Conservation (phyloP, 2,329 filamentous ascomycete species). For the Penicillium sp. region DNA sequence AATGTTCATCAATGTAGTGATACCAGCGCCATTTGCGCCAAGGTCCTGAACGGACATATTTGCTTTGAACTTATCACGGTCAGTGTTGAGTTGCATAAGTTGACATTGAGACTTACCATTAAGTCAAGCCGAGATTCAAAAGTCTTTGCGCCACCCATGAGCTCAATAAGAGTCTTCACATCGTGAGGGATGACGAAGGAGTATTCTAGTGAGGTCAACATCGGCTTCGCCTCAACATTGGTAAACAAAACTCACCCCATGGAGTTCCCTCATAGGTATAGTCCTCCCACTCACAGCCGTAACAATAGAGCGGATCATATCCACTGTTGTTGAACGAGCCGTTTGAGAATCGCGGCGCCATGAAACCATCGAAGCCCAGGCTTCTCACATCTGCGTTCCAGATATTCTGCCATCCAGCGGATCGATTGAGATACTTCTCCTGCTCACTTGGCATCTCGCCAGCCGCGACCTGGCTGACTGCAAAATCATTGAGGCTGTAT, state of each 20-base stretch:
- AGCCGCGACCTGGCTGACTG: constrained; percentile 56
- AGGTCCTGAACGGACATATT: constrained; percentile 31
- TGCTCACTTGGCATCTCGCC: constrained; percentile 51
- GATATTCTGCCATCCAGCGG: constrained; percentile 71
- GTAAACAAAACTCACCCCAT: constrained; percentile 45
- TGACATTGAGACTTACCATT: constrained; percentile 38
- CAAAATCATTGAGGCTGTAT: constrained; percentile 67
- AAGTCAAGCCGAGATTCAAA: constrained; percentile 63
- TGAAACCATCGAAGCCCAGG: constrained; percentile 56
- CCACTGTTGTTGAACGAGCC: constrained; percentile 50
- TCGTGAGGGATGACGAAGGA: constrained; percentile 70
- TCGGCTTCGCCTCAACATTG: not conserved
- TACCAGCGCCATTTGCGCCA: constrained; percentile 34
- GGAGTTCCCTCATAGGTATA: constrained; percentile 63
- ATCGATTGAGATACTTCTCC: constrained; percentile 62
- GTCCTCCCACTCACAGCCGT: constrained; percentile 67
- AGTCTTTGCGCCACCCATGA: constrained; percentile 55
- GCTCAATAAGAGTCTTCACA: constrained; percentile 55
- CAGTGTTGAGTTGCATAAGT: not conserved
- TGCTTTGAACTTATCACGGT: constrained; percentile 45
- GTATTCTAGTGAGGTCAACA: constrained; percentile 47
- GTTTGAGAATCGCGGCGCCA: constrained; percentile 59
- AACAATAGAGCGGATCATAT: constrained; percentile 57
- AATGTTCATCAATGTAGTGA: constrained; percentile 60
- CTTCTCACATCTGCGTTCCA: constrained; percentile 63